Conservation (phyloP, 2,329 filamentous ascomycete species). For the Colletotrichum caudatum region DNA sequence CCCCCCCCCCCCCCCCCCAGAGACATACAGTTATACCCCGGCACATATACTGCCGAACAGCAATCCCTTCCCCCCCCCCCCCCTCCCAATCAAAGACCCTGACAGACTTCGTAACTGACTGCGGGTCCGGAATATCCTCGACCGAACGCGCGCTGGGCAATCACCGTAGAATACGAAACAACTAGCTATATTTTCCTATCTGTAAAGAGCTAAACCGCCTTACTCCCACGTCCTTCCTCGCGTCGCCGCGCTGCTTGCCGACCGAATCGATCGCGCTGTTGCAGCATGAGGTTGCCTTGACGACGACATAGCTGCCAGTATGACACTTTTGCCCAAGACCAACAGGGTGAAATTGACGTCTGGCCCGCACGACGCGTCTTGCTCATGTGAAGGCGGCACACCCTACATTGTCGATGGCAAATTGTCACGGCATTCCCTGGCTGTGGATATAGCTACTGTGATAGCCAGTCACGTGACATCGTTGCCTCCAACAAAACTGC, state of each 20-base stretch:
- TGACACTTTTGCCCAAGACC: not conserved
- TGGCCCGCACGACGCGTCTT: not conserved
- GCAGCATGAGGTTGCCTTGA: not conserved
- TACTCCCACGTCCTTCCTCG: not conserved
- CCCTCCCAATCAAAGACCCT: too few species aligned
- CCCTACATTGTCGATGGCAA: not conserved
- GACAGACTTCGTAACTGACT: not conserved
- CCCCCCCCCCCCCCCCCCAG: too few species aligned
- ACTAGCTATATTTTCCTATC: constrained; percentile 2
- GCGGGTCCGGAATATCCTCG: not conserved
- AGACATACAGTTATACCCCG: too few species aligned
- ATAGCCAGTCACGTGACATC: too few species aligned
- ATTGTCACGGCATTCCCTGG: not conserved
- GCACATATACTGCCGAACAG: too few species aligned
- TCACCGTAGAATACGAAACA: not conserved
- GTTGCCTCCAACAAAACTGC: not conserved
- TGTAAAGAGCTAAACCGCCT: not conserved
- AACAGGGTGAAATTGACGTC: not conserved
- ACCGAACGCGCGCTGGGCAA: not conserved
- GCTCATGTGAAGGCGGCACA: not conserved
- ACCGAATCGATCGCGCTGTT: not conserved
- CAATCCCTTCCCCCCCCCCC: too few species aligned
- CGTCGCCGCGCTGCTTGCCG: not conserved
- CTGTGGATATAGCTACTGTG: not conserved
- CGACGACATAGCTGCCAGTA: not conserved